Conservation (phyloP, 306 rosid species). For the Arachis hypogaea region DNA sequence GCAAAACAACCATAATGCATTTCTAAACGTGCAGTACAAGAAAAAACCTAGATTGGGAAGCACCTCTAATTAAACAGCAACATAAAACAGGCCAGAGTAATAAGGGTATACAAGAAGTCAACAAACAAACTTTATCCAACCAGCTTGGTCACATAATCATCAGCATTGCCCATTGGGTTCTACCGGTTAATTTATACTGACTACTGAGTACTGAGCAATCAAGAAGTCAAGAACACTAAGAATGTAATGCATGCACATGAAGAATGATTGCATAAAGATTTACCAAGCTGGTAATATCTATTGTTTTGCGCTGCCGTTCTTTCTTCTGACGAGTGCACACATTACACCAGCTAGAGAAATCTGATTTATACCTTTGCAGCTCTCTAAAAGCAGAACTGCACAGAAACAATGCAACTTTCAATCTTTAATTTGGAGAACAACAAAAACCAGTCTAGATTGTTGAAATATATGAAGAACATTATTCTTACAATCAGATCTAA, state of each 20-base stretch:
- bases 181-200: no score
- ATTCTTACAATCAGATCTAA: conserved; percentile 12
- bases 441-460: background rate
- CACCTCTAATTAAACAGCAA: background rate
- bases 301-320: conserved; percentile 33
- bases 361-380: conserved; percentile 45
- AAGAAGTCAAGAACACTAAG: background rate
- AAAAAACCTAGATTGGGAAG: background rate
- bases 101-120: no score
- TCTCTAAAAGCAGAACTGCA: conserved; percentile 56
- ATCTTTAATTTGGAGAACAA: conserved; percentile 18
- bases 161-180: no score
- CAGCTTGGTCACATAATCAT: no score
- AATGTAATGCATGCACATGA: conserved; percentile 8
- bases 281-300: conserved; percentile 42
- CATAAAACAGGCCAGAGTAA: background rate
- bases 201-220: no score
- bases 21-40: background rate
- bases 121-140: no score
- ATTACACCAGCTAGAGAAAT: conserved; percentile 51
- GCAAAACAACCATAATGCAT: conserved; percentile 24
- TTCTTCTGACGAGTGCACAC: conserved; percentile 47
- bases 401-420: conserved; percentile 26
- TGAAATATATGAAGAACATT: conserved; percentile 4
- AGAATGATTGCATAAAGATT: conserved; percentile 24